phyloP scores from a whole-genome alignment of 1,139 yeast genomes.

The Diutina mesorugosa region DNA sequence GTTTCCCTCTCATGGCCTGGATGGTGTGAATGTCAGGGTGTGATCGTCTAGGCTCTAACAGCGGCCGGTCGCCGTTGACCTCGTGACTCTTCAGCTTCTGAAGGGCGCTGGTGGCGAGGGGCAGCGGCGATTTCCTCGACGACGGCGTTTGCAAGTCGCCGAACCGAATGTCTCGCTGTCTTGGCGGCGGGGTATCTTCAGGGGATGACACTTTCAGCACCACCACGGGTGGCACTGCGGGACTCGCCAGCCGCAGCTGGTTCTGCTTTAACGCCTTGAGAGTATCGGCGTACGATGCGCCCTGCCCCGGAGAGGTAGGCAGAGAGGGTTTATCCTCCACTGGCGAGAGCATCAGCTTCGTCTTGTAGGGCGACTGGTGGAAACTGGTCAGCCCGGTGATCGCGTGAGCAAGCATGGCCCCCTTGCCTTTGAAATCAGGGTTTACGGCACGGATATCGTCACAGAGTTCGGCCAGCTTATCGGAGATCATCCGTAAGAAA shows the following conservation, averaged over 20 bases:
- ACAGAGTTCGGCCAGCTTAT: conserved; percentile 25
- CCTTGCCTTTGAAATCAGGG: conserved; percentile 30
- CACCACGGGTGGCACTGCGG: background rate
- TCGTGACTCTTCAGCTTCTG: conserved; percentile 8
- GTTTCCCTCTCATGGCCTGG: background rate
- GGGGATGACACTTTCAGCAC: background rate
- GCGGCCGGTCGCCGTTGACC: conserved; percentile 5
- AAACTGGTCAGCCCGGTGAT: conserved; percentile 33
- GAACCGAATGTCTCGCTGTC: background rate
- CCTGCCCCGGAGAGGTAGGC: background rate
- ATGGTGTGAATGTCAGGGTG: conserved; percentile 23
- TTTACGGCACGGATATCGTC: conserved; percentile 22
- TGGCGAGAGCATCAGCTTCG: conserved; percentile 29
- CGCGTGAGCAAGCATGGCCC: conserved; percentile 31
- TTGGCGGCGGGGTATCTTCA: conserved; percentile 1
- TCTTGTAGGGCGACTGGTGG: conserved; percentile 27
- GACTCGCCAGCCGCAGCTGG: background rate
- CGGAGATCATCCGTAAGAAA: conserved; percentile 21
- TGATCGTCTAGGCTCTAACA: conserved; percentile 23
- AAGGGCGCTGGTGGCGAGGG: conserved; percentile 3
- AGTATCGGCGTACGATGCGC: background rate
- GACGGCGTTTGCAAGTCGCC: background rate
- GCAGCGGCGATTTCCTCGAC: background rate
- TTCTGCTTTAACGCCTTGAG: background rate
- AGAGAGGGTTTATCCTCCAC: conserved; percentile 7